Evolutionary conservation across 2,329 filamentous ascomycete genomes (phyloP).

Genomic region (Coniella vitis): DNA sequence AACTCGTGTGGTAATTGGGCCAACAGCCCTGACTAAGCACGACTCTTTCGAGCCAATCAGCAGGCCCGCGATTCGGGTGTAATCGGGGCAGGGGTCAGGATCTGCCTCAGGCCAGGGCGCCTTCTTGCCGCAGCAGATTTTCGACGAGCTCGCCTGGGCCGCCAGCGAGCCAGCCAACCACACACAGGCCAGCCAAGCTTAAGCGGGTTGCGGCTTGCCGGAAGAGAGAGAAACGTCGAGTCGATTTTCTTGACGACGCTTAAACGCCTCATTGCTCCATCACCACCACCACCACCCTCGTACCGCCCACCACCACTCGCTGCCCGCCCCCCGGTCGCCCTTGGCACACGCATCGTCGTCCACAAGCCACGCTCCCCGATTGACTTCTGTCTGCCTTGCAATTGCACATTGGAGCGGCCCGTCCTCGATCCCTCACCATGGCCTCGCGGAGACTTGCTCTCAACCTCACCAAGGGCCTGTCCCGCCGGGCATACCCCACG

Average conservation of each 20-base stretch:
- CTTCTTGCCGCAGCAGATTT: conserved; percentile 3
- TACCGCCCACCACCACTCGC: neutral
- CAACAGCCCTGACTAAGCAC: neutral
- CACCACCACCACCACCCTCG: conserved; percentile 1
- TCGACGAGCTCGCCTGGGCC: conserved; percentile 5
- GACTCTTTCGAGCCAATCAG: conserved; percentile 1
- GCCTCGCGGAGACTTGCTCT: conserved; percentile 95
- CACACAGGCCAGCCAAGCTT: neutral
- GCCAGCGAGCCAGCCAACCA: conserved; percentile 1
- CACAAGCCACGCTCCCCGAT: neutral
- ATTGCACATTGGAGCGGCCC: conserved; percentile 8
- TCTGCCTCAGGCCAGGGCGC: conserved; percentile 10
- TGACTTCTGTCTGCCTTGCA: conserved; percentile 4
- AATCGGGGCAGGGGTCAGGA: conserved; percentile 4
- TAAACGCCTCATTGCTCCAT: conserved; percentile 14
- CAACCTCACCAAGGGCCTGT: conserved; percentile 85
- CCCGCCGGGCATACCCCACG: conserved; percentile 74
- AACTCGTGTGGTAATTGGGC: neutral
- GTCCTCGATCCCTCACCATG: conserved; percentile 58
- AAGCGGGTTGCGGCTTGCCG: conserved; percentile 9
- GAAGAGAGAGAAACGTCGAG: conserved; percentile 6
- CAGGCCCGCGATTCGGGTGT: conserved; percentile 3
- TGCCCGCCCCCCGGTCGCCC: conserved; percentile 8
- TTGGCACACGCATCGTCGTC: conserved; percentile 1
- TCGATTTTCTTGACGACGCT: conserved; percentile 8